Base-by-base conservation (phyloP, 2,329 filamentous ascomycete genomes). In the Diaporthe citriasiana region DNA sequence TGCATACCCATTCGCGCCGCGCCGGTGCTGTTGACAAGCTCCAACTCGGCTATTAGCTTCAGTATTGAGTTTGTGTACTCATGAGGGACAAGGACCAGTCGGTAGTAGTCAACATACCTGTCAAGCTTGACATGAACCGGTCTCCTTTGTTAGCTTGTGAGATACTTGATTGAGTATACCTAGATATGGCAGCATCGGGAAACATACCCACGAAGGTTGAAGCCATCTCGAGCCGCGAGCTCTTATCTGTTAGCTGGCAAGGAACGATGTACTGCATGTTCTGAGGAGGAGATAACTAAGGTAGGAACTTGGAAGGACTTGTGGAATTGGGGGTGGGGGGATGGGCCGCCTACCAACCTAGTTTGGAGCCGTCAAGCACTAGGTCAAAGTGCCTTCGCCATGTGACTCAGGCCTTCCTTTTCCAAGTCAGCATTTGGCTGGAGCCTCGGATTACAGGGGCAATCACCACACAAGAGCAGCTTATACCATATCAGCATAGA, bases 351-450 rank as follows among this genome's bases (percentile, higher is more conserved):
- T 27, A 15, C n/a, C n/a, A n/a, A n/a, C n/a, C n/a, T n/a, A n/a
- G n/a, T n/a, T n/a, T n/a, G n/a, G n/a, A n/a, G n/a, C n/a, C n/a
- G n/a, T n/a, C n/a, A n/a, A n/a, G n/a, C n/a, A n/a, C n/a, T n/a
- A n/a, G n/a, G n/a, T n/a, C n/a, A n/a, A 15, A n/a, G 19, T 19
- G n/a, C n/a, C n/a, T 30, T 65, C 42, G 60, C 60, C 60, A 17
- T 65, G 42, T 65, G 42, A 65, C 60, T 65, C 60, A 65, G 40
- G 60, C 22, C 60, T 65, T 35, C 60, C 59, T 33, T 47, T 15
- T 33, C 13, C 25, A n/a, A 0, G 25, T 65, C 2, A 65, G 59
- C 25, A 47, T 15, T 65, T 33, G 9, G 1, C 40, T n/a, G 3
- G 8, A 13, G 17, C 17, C 19, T 65, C 10, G 12, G 19, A 13